Evolutionary conservation across 1,139 yeast species (phyloP), one percentile per base, ranked within the genome.

Genomic region (Candida albicans): DNA sequence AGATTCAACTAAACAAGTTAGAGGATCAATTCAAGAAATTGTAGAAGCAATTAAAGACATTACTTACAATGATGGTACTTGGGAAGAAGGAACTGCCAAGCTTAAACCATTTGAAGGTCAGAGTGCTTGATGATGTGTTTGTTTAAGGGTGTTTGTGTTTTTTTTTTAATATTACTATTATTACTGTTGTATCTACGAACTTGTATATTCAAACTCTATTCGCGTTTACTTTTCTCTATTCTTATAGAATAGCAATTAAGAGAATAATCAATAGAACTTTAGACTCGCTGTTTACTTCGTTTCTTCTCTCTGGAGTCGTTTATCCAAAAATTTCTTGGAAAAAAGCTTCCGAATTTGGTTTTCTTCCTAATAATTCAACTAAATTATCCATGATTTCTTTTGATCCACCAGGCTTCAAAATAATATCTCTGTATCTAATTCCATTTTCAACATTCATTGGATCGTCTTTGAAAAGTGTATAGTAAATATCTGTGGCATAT

Each of bases 1-100:
- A 76, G 99, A 95, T 67, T 79, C 96, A 42, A 95, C 99, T 39
- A 85, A 83, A 63, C 99, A 95, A 76, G 97, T 91, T 41, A 89
- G 99, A 78, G 99, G 99, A 52, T 72, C 89, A 14, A 78, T 84
- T 50, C 84, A 79, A 44, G 93, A 83, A 22, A 82, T 95, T 49
- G 76, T 93, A 54, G 77, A 75, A 43, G 96, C 97, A 43, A 81
- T 95, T 56, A 82, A 82, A 67, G 78, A 73, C 29, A 81, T 93
- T 65, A 83, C 93, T 43, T 85, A 86, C 65, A 79, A 78, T 44
- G 91, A 87, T 52, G 77, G 67, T 43, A 58, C 86, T 13, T 93
- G 99, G 99, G 79, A 75, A 40, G 87, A 88, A 61, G 96, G 95
- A 57, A 90, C 97, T 48, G 70, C 82, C 54, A 64, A 71, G 46